phyloP scores from a whole-genome alignment of 169 alveolate species.

The Cyclospora cayetanensis region DNA sequence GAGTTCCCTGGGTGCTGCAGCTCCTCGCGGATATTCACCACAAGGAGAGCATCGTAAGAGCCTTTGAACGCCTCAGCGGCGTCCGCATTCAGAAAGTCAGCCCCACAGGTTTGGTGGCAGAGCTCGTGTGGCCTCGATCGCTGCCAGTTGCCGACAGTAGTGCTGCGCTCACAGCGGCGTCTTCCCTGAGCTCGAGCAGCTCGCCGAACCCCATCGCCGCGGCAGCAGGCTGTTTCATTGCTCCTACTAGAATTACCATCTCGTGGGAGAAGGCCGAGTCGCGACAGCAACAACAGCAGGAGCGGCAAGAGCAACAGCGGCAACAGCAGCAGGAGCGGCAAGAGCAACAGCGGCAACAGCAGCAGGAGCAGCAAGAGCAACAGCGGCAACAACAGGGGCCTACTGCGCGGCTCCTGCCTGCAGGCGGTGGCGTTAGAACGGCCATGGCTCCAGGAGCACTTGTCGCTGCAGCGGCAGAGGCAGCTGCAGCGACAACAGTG shows the following conservation, averaged over 20 bases:
- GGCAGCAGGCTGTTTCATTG: slow-evolving; percentile 11
- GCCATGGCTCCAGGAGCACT: not conserved
- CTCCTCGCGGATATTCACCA: slow-evolving; percentile 67
- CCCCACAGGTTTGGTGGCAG: slow-evolving; percentile 52
- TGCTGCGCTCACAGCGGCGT: not conserved
- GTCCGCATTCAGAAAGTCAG: slow-evolving; percentile 53
- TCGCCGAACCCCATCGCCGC: not conserved
- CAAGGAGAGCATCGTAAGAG: slow-evolving; percentile 63
- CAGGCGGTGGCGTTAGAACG: not conserved
- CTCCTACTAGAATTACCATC: slow-evolving; percentile 28
- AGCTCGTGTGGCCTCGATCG: slow-evolving; percentile 66
- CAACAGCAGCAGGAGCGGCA: not conserved
- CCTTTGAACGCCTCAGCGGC: slow-evolving; percentile 58
- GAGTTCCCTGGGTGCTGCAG: no score
- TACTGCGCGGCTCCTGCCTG: not conserved
- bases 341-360: not conserved
- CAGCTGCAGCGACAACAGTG: not conserved
- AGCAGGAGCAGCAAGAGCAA: no score
- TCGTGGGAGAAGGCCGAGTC: slow-evolving; percentile 7
- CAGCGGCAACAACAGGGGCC: not conserved
- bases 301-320: not conserved
- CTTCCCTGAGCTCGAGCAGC: not conserved
- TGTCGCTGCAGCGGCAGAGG: not conserved
- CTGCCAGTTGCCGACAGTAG: slow-evolving; percentile 25
- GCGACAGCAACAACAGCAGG: not conserved